A percentile compares a stretch with the other conserved stretches of the same genome.
phyloP scores from a whole-genome alignment of 176 grass and related monocot genomes.

The Thalia dealbata region DNA sequence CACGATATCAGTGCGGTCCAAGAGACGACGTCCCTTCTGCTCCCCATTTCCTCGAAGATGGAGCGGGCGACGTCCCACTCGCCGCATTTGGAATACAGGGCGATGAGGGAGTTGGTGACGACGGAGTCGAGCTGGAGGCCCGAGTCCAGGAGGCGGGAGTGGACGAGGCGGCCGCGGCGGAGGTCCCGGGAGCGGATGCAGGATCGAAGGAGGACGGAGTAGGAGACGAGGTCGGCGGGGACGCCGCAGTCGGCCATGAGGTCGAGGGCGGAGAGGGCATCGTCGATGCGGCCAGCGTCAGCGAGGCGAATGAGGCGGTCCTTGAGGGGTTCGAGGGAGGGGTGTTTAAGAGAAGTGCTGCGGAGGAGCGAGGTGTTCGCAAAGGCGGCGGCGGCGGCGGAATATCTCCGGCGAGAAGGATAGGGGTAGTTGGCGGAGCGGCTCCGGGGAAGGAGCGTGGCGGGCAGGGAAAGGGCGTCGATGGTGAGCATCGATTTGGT shows the following conservation, averaged over 20 bases:
- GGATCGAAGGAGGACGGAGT: conserved; percentile 19
- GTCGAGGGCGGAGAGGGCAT: conserved; percentile 20
- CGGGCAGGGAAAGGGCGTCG: not conserved
- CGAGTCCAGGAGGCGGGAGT: conserved; percentile 28
- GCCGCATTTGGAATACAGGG: conserved; percentile 58
- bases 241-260: conserved; percentile 9
- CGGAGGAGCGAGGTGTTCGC: not conserved
- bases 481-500: not conserved
- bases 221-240: conserved; percentile 20
- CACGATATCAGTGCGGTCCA: conserved; percentile 55
- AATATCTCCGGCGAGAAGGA: conserved; percentile 7
- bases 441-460: not conserved
- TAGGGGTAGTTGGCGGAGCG: conserved; percentile 8
- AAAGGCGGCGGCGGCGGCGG: not conserved
- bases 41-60: conserved; percentile 55
- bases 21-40: conserved; percentile 42
- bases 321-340: conserved; percentile 15
- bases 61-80: conserved; percentile 27
- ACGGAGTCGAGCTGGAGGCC: conserved; percentile 24
- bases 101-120: conserved; percentile 46
- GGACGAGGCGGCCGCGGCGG: conserved; percentile 26
- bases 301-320: conserved; percentile 17
- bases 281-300: conserved; percentile 16
- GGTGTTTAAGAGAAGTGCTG: conserved; percentile 12
- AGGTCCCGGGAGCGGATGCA: conserved; percentile 24